Percentiles rank a stretch among this genome's conserved stretches.
Evolutionary conservation across 495 filamentous ascomycete genomes (phyloP).

Genomic region (Cryomyces minteri): DNA sequence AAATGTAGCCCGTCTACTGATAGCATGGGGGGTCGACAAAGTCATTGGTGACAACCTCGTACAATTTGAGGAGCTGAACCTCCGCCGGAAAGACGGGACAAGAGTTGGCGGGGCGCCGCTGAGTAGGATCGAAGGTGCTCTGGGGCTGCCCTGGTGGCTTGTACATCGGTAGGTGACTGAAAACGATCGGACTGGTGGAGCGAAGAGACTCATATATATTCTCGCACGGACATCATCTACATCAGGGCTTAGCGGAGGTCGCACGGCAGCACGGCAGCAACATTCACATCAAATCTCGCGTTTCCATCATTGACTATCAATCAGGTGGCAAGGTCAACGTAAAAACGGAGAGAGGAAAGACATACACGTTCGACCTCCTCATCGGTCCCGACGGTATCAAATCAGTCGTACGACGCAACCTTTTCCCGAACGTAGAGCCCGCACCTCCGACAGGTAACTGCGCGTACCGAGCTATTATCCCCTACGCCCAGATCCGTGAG

Average conservation of each 20-base stretch:
- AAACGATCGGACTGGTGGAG: too few species aligned
- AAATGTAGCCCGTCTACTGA: too few species aligned
- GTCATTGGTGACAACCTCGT: too few species aligned
- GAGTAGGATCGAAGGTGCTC: too few species aligned
- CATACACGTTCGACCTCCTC: slow-evolving; percentile 21
- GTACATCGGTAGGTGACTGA: too few species aligned
- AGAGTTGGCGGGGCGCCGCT: too few species aligned
- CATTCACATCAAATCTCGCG: slow-evolving; percentile 20
- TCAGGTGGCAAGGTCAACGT: slow-evolving; percentile 14
- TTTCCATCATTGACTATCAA: slow-evolving; percentile 12
- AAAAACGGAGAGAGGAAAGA: slow-evolving; percentile 15
- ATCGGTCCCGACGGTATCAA: slow-evolving; percentile 26
- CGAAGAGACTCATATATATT: too few species aligned
- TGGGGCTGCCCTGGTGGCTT: too few species aligned
- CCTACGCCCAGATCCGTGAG: slow-evolving; percentile 19
- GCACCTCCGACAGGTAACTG: slow-evolving; percentile 22
- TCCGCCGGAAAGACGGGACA: too few species aligned
- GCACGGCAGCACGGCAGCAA: slow-evolving; percentile 16
- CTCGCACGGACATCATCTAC: slow-evolving; percentile 15
- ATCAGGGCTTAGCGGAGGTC: slow-evolving; percentile 20
- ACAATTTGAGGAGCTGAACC: too few species aligned
- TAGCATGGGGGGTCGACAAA: too few species aligned
- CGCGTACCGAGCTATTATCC: slow-evolving; percentile 24
- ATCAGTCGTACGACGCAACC: slow-evolving; percentile 17
- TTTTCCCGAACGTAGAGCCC: slow-evolving; percentile 21